Conservation (phyloP, 139 green algal species). For the Picochlorum sp. region DNA sequence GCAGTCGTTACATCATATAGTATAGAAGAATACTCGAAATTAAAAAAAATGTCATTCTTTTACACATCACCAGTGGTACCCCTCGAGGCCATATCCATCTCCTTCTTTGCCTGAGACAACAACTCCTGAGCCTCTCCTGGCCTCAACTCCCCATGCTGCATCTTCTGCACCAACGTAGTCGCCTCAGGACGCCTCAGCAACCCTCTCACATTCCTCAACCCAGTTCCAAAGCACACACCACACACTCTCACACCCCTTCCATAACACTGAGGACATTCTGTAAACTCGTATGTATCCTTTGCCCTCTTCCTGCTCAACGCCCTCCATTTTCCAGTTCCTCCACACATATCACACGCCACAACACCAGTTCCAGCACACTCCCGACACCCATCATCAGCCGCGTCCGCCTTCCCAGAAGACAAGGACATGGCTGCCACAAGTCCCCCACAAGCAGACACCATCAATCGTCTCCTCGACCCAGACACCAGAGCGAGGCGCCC, state of each 20-base stretch:
- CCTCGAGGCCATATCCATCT: not conserved
- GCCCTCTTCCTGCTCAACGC: conserved; percentile 71
- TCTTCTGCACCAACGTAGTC: conserved; percentile 80
- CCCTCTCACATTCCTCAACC: conserved; percentile 80
- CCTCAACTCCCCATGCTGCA: conserved; percentile 82
- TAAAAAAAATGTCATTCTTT: not conserved
- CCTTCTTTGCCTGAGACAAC: conserved; percentile 5
- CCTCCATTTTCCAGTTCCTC: conserved; percentile 95
- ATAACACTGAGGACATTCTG: conserved; percentile 96
- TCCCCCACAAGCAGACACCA: not conserved
- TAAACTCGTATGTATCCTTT: conserved; percentile 96
- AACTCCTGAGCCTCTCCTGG: conserved; percentile 34
- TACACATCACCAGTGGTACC: not conserved
- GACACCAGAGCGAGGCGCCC: not conserved
- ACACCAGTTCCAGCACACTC: conserved; percentile 77
- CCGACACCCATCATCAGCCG: conserved; percentile 32
- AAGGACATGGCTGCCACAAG: not conserved
- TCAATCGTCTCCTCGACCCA: not conserved
- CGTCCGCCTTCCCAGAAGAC: not conserved
- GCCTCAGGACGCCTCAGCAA: conserved; percentile 87
- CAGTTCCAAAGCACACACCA: conserved; percentile 92
- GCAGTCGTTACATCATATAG: conserved; percentile 3
- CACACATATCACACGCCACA: conserved; percentile 93
- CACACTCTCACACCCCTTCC: conserved; percentile 83
- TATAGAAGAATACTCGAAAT: not conserved